Evolutionary conservation across 1,284 basidiomycete genomes (phyloP).

Genomic region (Moniliophthora roreri): DNA sequence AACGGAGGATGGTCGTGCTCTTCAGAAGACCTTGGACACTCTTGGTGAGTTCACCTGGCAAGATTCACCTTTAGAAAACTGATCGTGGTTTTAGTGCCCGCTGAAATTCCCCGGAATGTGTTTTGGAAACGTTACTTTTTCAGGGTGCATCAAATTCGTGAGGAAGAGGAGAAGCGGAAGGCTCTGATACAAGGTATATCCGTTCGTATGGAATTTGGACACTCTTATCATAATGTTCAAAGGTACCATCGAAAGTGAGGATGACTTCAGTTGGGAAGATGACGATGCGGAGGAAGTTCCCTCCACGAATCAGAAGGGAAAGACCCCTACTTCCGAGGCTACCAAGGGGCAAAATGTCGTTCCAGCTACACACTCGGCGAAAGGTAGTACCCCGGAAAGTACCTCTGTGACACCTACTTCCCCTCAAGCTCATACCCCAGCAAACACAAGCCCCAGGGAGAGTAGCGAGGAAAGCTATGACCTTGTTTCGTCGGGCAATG

Average conservation of each 20-base stretch:
- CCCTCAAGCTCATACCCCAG: constrained; percentile 35
- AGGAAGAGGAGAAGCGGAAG: constrained; percentile 82
- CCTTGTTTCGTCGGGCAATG: constrained; percentile 54
- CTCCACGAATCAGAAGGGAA: constrained; percentile 20
- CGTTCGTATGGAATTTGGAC: constrained; percentile 2
- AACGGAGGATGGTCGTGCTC: constrained; percentile 50
- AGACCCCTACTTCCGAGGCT: constrained; percentile 19
- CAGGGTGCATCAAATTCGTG: constrained; percentile 82
- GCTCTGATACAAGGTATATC: constrained; percentile 72
- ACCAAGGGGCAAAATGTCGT: constrained; percentile 16
- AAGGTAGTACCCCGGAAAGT: not conserved
- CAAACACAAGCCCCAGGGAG: constrained; percentile 49
- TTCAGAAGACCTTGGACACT: constrained; percentile 58
- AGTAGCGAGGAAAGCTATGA: constrained; percentile 76
- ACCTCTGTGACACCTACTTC: constrained; percentile 21
- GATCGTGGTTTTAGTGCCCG: constrained; percentile 57
- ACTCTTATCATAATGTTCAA: constrained; percentile 12
- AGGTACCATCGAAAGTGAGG: constrained; percentile 65
- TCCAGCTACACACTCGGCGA: not conserved
- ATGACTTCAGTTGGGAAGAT: constrained; percentile 82
- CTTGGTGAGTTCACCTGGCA: constrained; percentile 52
- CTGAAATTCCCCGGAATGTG: constrained; percentile 59
- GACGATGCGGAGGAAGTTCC: constrained; percentile 61
- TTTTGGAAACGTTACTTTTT: constrained; percentile 96
- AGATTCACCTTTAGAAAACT: not conserved